Base-by-base conservation (phyloP, 495 filamentous ascomycete genomes). In the Darksidea phi region DNA sequence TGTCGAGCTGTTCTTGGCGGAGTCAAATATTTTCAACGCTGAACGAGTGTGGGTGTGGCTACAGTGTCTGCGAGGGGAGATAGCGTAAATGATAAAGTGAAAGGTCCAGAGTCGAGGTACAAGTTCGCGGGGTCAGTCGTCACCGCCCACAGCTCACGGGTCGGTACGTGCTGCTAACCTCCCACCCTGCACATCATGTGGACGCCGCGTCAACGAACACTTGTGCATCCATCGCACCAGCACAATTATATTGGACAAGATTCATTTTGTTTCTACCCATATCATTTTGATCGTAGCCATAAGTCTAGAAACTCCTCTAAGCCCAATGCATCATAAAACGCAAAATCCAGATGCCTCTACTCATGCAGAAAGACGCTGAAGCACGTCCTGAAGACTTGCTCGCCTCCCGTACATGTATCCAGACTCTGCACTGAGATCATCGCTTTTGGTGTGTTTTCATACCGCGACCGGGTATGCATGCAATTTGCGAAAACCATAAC, bases 251-350 rank as follows among this genome's bases (percentile, higher is more conserved):
- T 41, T 11, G 15, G 23, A 21, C 46, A 23, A 15, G 4, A 38
- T 21, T 2, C n/a, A 38, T 49, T 6, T 13, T 38, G 13, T 6
- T 54, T n/a, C 8, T 48, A 38, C 20, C 6, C 6, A 8, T 21
- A 26, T 45, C 32, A 50, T 54, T 66, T 57, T 43, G 43, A 57
- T 57, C 52, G 54, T 51, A 54, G 17, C 38, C 36, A 18, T n/a
- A 37, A 32, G 47, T 66, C 57, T 61, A 66, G 21, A 17, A 67
- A 67, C 64, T 54, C 64, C 64, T 67, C 64, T 67, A 67, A 54
- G 36, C 64, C 59, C 55, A 60, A 67, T 67, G 64, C 64, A 55
- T 51, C 38, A 57, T 51, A 38, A 45, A 61, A 59, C 18, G 36
- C 48, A 15, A 50, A 51, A 63, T 58, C 48, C 52, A 62, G 59